Conservation (phyloP, 2,329 filamentous ascomycete species). For the Lachnellula subtilissima region DNA sequence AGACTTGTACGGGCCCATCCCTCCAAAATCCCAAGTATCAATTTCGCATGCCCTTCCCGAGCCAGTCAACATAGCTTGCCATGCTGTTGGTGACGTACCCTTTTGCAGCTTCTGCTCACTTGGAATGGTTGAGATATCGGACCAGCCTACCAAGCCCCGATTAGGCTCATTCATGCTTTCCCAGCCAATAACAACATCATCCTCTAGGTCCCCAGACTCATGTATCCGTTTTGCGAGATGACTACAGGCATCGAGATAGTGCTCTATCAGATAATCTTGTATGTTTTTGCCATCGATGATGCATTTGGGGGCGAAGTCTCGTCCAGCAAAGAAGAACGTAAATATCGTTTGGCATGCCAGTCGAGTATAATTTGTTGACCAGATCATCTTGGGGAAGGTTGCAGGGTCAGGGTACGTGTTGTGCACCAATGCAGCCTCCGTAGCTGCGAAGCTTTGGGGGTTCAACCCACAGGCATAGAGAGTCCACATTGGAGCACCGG, state of each 20-base stretch:
- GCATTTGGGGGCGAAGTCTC: slow-evolving; percentile 90
- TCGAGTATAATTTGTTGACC: slow-evolving; percentile 94
- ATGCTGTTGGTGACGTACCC: slow-evolving; percentile 87
- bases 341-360: slow-evolving; percentile 87
- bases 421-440: slow-evolving; percentile 89
- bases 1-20: slow-evolving; percentile 85
- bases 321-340: slow-evolving; percentile 87
- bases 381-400: slow-evolving; percentile 96
- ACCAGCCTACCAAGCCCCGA: slow-evolving; percentile 76
- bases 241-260: slow-evolving; percentile 74
- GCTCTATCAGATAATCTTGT: slow-evolving; percentile 86
- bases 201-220: slow-evolving; percentile 82
- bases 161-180: slow-evolving; percentile 96
- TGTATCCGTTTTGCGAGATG: slow-evolving; percentile 81
- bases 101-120: slow-evolving; percentile 87
- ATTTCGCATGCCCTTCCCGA: slow-evolving; percentile 87
- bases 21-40: slow-evolving; percentile 89
- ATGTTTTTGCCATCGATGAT: slow-evolving; percentile 94
- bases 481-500: slow-evolving; percentile 96
- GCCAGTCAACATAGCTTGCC: slow-evolving; percentile 89
- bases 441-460: slow-evolving; percentile 76
- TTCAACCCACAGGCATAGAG: slow-evolving; percentile 91
- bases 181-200: slow-evolving; percentile 88
- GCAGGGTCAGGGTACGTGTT: slow-evolving; percentile 85
- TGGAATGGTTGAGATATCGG: slow-evolving; percentile 76